Evolutionary conservation across 352 stramenopile species (phyloP).

Genomic region (Phytophthora agathidicida): DNA sequence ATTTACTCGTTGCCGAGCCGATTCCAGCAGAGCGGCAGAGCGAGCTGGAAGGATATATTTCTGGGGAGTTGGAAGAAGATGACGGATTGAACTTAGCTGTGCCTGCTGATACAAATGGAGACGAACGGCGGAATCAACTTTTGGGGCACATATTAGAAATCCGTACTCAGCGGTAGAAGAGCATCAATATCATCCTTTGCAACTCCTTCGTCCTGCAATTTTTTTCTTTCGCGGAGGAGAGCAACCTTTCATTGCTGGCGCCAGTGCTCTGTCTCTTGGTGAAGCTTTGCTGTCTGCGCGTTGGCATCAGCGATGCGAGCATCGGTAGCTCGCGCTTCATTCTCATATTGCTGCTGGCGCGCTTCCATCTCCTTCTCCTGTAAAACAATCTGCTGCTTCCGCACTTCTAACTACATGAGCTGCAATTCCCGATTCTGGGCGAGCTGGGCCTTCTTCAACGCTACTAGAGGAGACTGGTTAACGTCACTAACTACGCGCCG

Average conservation of each 20-base stretch:
- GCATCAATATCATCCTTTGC: constrained; percentile 1
- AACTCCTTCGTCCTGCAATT: constrained; percentile 1
- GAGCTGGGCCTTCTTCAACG: neutral
- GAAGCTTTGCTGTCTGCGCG: neutral
- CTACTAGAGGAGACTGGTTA: neutral
- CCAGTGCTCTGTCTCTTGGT: constrained; percentile 1
- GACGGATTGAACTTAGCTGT: constrained; percentile 7
- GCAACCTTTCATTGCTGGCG: neutral
- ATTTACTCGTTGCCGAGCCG: constrained; percentile 1
- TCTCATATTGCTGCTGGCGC: neutral
- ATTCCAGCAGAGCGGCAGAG: neutral
- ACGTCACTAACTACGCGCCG: too few species aligned
- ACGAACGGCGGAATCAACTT: constrained; percentile 3
- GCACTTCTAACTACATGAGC: too few species aligned
- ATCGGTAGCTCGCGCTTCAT: neutral
- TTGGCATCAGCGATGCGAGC: constrained; percentile 5
- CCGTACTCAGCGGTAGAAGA: neutral
- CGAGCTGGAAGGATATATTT: neutral
- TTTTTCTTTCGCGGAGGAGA: constrained; percentile 4
- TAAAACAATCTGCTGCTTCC: constrained; percentile 1
- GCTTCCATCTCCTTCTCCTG: neutral
- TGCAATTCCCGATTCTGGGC: neutral
- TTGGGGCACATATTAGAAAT: constrained; percentile 6
- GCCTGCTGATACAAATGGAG: neutral
- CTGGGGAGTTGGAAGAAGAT: neutral